Evolutionary conservation across 202 grass and related monocot genomes (phyloP).

Genomic region (Setaria italica): DNA sequence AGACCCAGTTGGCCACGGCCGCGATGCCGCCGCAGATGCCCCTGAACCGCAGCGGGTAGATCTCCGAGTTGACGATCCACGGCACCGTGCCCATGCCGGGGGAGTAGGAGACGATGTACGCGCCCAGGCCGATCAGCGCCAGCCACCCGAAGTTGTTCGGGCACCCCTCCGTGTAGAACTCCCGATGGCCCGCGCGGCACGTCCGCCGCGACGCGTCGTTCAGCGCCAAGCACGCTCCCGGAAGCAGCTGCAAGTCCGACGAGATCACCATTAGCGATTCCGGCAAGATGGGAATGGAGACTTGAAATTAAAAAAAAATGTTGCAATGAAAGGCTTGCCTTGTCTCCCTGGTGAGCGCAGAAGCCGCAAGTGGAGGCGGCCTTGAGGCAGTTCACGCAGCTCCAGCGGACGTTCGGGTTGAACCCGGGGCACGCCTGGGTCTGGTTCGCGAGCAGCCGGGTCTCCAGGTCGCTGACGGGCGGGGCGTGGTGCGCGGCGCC

Average conservation of each 20-base stretch:
- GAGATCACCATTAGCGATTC: neutral
- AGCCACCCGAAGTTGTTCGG: constrained; percentile 93
- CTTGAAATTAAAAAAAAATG: neutral
- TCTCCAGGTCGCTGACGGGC: constrained; percentile 56
- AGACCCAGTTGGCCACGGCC: constrained; percentile 93
- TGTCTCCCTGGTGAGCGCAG: constrained; percentile 70
- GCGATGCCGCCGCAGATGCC: constrained; percentile 90
- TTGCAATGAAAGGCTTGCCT: constrained; percentile 48
- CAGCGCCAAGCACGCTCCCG: constrained; percentile 69
- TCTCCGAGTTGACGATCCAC: constrained; percentile 98
- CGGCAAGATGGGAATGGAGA: neutral
- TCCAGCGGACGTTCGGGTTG: constrained; percentile 54
- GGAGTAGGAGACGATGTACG: constrained; percentile 92
- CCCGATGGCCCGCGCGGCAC: constrained; percentile 53
- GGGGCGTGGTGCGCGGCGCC: constrained; percentile 68
- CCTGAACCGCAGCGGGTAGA: constrained; percentile 90
- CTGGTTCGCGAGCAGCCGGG: constrained; percentile 55
- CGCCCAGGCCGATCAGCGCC: constrained; percentile 72
- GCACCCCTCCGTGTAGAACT: constrained; percentile 87
- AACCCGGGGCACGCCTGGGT: constrained; percentile 72
- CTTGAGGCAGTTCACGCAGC: constrained; percentile 81
- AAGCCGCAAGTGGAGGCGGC: constrained; percentile 71
- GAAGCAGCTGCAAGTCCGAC: constrained; percentile 64
- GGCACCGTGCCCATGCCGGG: constrained; percentile 94
- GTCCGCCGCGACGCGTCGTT: constrained; percentile 35